Evolutionary conservation across 805 yeast genomes (phyloP).

Genomic region (Wickerhamomyces chambardii): DNA sequence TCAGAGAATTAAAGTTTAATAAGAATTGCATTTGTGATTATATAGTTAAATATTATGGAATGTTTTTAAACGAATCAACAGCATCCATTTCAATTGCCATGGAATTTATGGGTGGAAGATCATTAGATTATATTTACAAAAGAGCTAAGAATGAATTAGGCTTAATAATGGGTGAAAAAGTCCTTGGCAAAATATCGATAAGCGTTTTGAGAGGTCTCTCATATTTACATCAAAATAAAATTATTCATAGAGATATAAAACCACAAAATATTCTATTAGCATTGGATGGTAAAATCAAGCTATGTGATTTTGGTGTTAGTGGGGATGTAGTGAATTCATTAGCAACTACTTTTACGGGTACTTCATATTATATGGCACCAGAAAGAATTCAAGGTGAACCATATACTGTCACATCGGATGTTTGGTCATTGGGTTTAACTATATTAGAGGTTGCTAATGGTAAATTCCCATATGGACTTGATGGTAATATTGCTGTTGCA

Average conservation of each 20-base stretch:
- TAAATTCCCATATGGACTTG: constrained; percentile 61
- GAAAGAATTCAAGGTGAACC: constrained; percentile 95
- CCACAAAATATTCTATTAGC: constrained; percentile 89
- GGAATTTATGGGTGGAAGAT: constrained; percentile 95
- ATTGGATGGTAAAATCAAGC: constrained; percentile 69
- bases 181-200: constrained; percentile 83
- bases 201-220: constrained; percentile 79
- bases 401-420: constrained; percentile 90
- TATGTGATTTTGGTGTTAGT: constrained; percentile 96
- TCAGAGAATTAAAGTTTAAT: constrained; percentile 86
- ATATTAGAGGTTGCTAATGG: constrained; percentile 89
- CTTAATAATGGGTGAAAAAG: constrained; percentile 88
- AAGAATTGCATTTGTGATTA: constrained; percentile 72
- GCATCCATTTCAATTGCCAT: constrained; percentile 88
- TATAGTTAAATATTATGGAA: constrained; percentile 90
- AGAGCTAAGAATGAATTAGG: constrained; percentile 54
- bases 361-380: constrained; percentile 98
- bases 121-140: constrained; percentile 86
- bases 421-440: constrained; percentile 94
- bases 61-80: constrained; percentile 67
- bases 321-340: constrained; percentile 94
- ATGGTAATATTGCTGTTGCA: constrained; percentile 31
- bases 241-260: constrained; percentile 93
- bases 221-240: constrained; percentile 78
- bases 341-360: constrained; percentile 96